Percentiles rank a stretch among this genome's conserved stretches.
These are phyloP conservation scores for Polytolypa hystricis DNA, from an alignment of 2,329 filamentous ascomycete species.

Conservation along the genomic window DNA sequence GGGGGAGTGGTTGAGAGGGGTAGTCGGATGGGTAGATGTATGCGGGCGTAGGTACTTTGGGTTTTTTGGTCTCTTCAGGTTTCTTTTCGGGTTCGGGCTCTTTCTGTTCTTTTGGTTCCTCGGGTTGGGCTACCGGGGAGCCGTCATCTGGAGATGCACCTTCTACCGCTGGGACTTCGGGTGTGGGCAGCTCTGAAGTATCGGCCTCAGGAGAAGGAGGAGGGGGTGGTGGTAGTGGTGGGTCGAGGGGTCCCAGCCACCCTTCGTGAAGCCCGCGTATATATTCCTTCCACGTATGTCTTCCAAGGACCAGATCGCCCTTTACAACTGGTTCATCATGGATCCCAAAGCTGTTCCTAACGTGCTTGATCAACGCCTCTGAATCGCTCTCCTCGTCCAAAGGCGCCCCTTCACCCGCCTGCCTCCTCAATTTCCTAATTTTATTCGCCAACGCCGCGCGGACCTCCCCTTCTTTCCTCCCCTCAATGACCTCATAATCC, in stretches of 20 bases:
- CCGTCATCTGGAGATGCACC: constrained; percentile 15
- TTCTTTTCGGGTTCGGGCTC: constrained; percentile 39
- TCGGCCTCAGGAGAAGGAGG: constrained; percentile 17
- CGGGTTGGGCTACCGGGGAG: constrained; percentile 14
- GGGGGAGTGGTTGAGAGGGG: constrained; percentile 50
- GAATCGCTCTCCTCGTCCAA: constrained; percentile 34
- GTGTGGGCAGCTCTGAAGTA: constrained; percentile 11
- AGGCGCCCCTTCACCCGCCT: constrained; percentile 46
- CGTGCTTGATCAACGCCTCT: constrained; percentile 50
- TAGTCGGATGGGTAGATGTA: constrained; percentile 69
- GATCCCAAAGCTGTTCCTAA: constrained; percentile 56
- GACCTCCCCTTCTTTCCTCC: constrained; percentile 83
- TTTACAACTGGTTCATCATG: constrained; percentile 60
- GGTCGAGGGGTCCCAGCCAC: constrained; percentile 76
- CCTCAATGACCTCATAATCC: constrained; percentile 95
- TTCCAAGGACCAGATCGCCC: constrained; percentile 80
- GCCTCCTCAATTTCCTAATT: constrained; percentile 56
- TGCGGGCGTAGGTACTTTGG: constrained; percentile 52
- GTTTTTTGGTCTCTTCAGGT: constrained; percentile 38
- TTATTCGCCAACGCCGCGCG: constrained; percentile 76
- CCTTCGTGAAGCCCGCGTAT: constrained; percentile 87
- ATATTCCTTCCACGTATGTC: constrained; percentile 97
- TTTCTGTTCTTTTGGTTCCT: constrained; percentile 37
- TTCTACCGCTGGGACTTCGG: constrained; percentile 15
- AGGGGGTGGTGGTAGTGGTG: constrained; percentile 19